Evolutionary conservation across 148 eudicot species (phyloP), one percentile per base, ranked within the genome.

Genomic region (Chenopodium quinoa): DNA sequence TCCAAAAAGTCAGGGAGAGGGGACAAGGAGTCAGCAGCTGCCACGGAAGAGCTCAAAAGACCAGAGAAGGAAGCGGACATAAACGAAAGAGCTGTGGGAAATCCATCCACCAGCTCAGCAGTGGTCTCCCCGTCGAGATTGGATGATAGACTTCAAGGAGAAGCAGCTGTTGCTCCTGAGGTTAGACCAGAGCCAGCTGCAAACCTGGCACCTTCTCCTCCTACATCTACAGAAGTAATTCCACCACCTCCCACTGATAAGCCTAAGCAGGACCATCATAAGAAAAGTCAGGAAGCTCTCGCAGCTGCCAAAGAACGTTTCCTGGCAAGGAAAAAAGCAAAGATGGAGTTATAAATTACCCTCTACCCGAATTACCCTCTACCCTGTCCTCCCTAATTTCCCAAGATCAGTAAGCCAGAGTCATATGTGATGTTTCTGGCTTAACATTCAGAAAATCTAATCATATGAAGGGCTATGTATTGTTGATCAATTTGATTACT

Each of bases 251-350:
- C 83, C 3, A 71, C 56, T 48, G 88, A 85, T 46, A 90, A 89
- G 79, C 87, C 88, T 3, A 88, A 80, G 76, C 80, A 17, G n/a
- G 91, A 93, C 80, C 94, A 92, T 88, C 96, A 93, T 75, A 93
- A 92, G 82, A 93, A 90, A 85, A 88, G 69, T 60, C 87, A 87
- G 82, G 97, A 95, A 82, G 92, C 97, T 56, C 75, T 95, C 40
- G 93, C 94, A 52, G 97, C 94, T 7, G 99, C 97, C 4, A 92
- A 90, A 89, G 97, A 86, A 82, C 91, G 97, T 7, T 95, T 90
- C 82, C 80, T 95, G 83, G 99, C 99, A 13, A 78, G 99, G 86
- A 95, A 95, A 88, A 92, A 81, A 81, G 89, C 92, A 32, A 95
- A 92, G 85, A 83, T 80, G 62, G 85, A 87, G 58, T 80, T 64